Evolutionary conservation across 1,139 yeast genomes (phyloP), one percentile per base, ranked within the genome.

Genomic region (Kodamaea alishanica): DNA sequence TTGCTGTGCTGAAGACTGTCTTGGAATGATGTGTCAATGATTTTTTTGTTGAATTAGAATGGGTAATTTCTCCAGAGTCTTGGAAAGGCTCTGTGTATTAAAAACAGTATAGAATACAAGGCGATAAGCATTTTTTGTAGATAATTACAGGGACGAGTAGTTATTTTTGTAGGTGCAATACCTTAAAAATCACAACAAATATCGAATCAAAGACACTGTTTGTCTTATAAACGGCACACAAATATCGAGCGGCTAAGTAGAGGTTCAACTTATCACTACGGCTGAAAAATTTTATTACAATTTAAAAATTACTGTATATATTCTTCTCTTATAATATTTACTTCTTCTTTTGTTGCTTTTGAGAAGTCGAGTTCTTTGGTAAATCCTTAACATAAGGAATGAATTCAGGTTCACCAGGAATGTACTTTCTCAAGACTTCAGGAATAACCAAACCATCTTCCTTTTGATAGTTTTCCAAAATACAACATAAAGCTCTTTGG

Each of bases 341-440:
- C 39, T 32, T 38, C 49, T 67, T 72, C 76, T 79, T 79, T 15
- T 15, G 20, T 15, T 15, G 20, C 79, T 87, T 88, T 65, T 74
- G 79, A 37, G 94, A 84, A 51, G 95, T 87, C 35, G 92, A 81
- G 72, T 89, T 87, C 80, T 89, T 90, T 65, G 97, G 97, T 59
- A 92, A 79, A 60, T 88, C 97, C 66, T 84, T 87, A 44, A 77
- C 79, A 64, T 69, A 92, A 39, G 97, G 97, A 55, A 92, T 71
- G 67, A 94, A 92, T 63, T 90, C 97, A 32, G 97, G 97, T 70
- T 89, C 96, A 51, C 98, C 98, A 43, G 98, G 98, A 60, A 92
- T 88, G 75, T 84, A 90, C 66, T 79, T 85, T 72, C 97, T 85
- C 65, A 92, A 80, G 29, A 89, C 97, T 70, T 89, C 95, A 46